Evolutionary conservation across 1,284 basidiomycete species (phyloP), one percentile per base, ranked within the genome.

Genomic region (Porogramme epimiltina): DNA sequence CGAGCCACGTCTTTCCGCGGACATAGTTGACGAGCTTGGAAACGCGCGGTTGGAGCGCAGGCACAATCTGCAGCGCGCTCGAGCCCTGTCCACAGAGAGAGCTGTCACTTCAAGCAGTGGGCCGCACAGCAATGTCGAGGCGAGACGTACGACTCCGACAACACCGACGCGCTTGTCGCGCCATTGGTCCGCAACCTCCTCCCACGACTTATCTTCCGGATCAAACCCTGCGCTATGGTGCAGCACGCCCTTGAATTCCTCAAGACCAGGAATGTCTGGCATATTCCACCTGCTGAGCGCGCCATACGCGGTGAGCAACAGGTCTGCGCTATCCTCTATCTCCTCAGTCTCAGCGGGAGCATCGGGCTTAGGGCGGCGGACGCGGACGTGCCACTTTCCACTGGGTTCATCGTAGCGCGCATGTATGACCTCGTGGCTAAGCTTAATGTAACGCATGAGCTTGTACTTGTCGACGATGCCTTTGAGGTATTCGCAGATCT

Each of bases 21-120:
- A 83, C 84, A 58, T 79, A 86, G 64, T 84, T 83, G 36, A 71
- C 68, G 23, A 87, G 52, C 51, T 75, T 73, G 45, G 68, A 65
- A 4, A 84, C 82, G 50, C 72, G 73, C 1, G 79, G 74, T 56
- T 84, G 82, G 10, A 87, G 66, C 2, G 81, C 74, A 0, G 84
- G 74, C 0, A 86, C 79, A 13, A 85, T 77, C 60, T 87, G 85
- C 22, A 87, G 75, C 2, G 80, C 82, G n/a, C 81, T 82, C 1
- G 83, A 84, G 1, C 85, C 84, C 82, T 84, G 28, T 31, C 28
- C 28, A n/a, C n/a, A n/a, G n/a, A n/a, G n/a, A n/a, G n/a, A n/a
- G n/a, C n/a, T n/a, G n/a, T n/a, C n/a, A n/a, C n/a, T n/a, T n/a
- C n/a, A n/a, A n/a, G n/a, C n/a, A n/a, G n/a, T n/a, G n/a, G n/a